phyloP scores from a whole-genome alignment of 2,329 filamentous ascomycete species.

The Fusarium veterinarium region DNA sequence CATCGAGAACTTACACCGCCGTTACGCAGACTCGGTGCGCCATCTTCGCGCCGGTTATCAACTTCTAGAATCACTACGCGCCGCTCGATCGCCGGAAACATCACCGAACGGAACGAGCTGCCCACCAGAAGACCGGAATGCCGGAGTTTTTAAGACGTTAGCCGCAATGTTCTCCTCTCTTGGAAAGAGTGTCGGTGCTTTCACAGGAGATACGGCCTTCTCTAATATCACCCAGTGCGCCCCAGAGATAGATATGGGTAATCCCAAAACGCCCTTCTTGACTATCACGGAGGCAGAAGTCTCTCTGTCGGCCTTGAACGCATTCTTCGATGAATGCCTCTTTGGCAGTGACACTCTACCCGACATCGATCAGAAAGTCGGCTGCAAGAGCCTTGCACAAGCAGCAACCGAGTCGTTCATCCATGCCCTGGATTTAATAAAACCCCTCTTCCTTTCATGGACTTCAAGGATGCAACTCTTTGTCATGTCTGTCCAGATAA shows the following conservation, averaged over 20 bases:
- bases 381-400: background rate
- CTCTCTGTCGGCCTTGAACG: background rate
- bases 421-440: background rate
- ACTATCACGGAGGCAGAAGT: conserved; percentile 12
- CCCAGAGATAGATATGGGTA: background rate
- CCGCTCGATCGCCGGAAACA: background rate
- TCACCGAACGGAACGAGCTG: background rate
- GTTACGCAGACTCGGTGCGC: conserved; percentile 37
- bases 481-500: background rate
- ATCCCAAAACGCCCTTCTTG: conserved; percentile 18
- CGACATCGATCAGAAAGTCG: background rate
- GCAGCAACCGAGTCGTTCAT: background rate
- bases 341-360: background rate
- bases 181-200: conserved; percentile 26
- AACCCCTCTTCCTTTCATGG: background rate
- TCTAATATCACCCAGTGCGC: conserved; percentile 20
- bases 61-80: conserved; percentile 18
- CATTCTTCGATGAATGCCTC: background rate
- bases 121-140: background rate
- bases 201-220: conserved; percentile 27
- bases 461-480: background rate
- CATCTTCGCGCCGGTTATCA: conserved; percentile 35
- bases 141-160: conserved; percentile 10
- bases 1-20: conserved; percentile 36
- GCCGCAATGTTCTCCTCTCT: conserved; percentile 32